A percentile compares a stretch with the other conserved stretches of the same genome.
These are phyloP conservation scores for Rubia yunnanensis DNA, from an alignment of 257 asterid genomes.

Conservation along the genomic window DNA sequence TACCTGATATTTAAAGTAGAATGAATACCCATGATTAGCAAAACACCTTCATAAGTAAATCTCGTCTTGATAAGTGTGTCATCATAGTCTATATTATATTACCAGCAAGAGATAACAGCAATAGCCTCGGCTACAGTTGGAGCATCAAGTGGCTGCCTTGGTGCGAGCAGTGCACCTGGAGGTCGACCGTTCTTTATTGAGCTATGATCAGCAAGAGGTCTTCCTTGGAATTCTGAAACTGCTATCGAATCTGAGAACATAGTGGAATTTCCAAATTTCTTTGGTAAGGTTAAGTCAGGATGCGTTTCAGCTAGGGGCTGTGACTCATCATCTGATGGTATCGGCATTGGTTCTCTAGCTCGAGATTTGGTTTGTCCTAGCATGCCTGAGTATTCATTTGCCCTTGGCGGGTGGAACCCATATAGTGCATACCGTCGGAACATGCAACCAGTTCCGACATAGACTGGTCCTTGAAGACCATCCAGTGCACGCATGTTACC, in stretches of 20 bases:
- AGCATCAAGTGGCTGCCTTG: conserved; percentile 88
- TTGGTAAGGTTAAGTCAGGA: conserved; percentile 69
- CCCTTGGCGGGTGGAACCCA: conserved; percentile 79
- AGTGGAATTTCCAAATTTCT: conserved; percentile 74
- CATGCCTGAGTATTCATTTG: conserved; percentile 62
- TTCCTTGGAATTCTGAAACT: conserved; percentile 89
- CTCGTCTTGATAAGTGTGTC: background rate
- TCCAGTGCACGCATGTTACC: conserved; percentile 98
- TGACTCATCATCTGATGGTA: conserved; percentile 51
- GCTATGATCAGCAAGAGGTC: conserved; percentile 88
- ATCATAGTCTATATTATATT: conserved; percentile 6
- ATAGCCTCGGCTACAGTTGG: conserved; percentile 97
- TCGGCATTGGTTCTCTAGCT: conserved; percentile 20
- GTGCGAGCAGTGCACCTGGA: conserved; percentile 63
- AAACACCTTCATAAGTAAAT: background rate
- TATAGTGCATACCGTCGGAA: conserved; percentile 79
- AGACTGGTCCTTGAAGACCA: conserved; percentile 95
- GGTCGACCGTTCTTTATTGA: conserved; percentile 85
- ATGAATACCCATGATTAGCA: background rate
- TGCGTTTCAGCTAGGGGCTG: conserved; percentile 47
- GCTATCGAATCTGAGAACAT: conserved; percentile 76
- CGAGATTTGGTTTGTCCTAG: conserved; percentile 54
- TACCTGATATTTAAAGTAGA: conserved; percentile 36
- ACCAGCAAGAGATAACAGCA: conserved; percentile 97
- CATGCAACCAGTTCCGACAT: conserved; percentile 96